Evolutionary conservation across 192 early-diverging fungal species (phyloP), one percentile per base, ranked within the genome.

Genomic region (Gigaspora rosea): DNA sequence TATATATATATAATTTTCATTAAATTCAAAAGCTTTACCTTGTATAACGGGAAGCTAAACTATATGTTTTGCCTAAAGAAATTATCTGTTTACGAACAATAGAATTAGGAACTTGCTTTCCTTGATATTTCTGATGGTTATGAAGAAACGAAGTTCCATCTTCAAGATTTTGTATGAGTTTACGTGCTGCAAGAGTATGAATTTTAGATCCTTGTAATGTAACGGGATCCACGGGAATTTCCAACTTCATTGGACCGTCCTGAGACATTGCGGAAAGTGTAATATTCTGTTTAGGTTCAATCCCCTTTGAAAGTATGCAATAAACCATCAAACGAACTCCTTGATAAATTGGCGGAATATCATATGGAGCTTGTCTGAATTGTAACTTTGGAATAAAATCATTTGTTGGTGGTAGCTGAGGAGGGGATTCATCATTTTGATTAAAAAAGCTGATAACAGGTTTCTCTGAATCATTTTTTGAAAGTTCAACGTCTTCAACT

Each of bases 131-230:
- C 49, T 36, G 41, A 41, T 41, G 41, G 3, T 41, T 41, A 76
- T 76, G 75, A 13, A 76, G n/a, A 76, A 41, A 67, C n/a, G 63
- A 67, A 47, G 4, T 76, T 27, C 20, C 35, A 22, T 76, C 74
- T 66, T 76, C 50, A 27, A 76, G 18, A 66, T 76, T 62, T 61
- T 65, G 74, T 48, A 76, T 76, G 2, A 76, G 33, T 76, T 76
- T 76, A 22, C 74, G 33, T 32, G 63, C 74, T 8, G 62, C 74
- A 18, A 76, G 35, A 41, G 62, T 76, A 65, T 76, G 74, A 4
- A 76, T 54, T 13, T 65, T 63, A 33, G 59, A 51, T 32, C 74
- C 74, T 20, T 64, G 20, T 0, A 76, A 54, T 35, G 22, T 65
- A 13, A 68, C 52, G 9, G 63, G 75, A 67, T 76, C 64, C 18